Conservation (phyloP, 2,329 filamentous ascomycete genomes). For the Arthrinium phaeospermum region DNA sequence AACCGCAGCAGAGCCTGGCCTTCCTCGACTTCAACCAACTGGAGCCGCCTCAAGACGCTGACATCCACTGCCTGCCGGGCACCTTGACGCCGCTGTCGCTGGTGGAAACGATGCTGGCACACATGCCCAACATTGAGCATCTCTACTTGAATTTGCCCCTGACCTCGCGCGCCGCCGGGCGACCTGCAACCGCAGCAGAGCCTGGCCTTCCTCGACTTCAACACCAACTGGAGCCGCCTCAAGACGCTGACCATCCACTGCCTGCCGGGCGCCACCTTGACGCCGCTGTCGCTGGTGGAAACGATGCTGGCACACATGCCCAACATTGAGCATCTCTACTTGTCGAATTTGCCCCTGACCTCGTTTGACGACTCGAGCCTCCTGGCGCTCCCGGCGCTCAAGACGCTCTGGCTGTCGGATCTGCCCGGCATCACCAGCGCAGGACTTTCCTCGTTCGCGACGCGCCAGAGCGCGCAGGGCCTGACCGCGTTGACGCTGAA, state of each 20-base stretch:
- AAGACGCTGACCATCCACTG: conserved; percentile 64
- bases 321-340: conserved; percentile 61
- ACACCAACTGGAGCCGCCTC: conserved; percentile 61
- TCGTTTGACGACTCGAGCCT: conserved; percentile 64
- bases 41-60: conserved; percentile 60
- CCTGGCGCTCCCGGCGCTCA: conserved; percentile 59
- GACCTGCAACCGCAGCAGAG: too few relatives aligned
- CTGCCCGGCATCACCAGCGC: conserved; percentile 60
- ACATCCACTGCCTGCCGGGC: conserved; percentile 63
- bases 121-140: conserved; percentile 60
- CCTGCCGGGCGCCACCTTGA: conserved; percentile 58
- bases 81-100: conserved; percentile 58
- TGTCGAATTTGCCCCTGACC: conserved; percentile 61
- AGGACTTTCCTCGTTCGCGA: conserved; percentile 63
- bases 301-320: conserved; percentile 57
- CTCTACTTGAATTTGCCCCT: conserved; percentile 63
- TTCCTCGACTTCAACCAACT: conserved; percentile 59
- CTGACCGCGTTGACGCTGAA: conserved; percentile 60
- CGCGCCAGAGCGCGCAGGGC: conserved; percentile 50
- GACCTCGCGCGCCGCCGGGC: too few relatives aligned
- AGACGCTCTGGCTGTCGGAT: conserved; percentile 60
- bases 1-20: conserved; percentile 48
- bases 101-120: conserved; percentile 54
- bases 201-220: conserved; percentile 54
- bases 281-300: conserved; percentile 57